These are phyloP conservation scores for Melampsora larici-populina DNA, from an alignment of 1,284 basidiomycete species.

Conservation along the genomic window DNA sequence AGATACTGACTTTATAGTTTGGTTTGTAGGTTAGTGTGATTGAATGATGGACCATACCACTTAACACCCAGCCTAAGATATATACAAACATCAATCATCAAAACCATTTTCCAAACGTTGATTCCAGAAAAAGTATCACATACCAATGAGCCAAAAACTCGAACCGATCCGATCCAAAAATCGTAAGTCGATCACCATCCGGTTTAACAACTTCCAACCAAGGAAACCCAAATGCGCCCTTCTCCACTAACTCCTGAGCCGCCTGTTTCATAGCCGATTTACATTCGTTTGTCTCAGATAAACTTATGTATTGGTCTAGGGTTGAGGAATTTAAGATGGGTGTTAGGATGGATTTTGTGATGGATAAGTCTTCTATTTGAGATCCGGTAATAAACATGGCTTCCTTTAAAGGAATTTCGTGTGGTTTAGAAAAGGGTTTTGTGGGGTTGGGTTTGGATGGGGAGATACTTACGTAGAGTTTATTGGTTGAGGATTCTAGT, in stretches of 20 bases:
- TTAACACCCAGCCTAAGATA: not conserved
- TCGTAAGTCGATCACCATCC: not conserved
- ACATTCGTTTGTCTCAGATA: not conserved
- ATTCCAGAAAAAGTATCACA: not conserved
- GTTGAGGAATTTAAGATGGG: not conserved
- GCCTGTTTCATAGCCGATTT: slow-evolving; percentile 17
- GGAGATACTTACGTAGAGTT: slow-evolving; percentile 13
- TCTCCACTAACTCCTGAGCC: not conserved
- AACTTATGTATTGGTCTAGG: not conserved
- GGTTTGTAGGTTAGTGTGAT: not conserved
- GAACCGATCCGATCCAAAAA: slow-evolving; percentile 41
- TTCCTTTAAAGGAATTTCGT: not conserved
- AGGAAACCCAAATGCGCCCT: slow-evolving; percentile 37
- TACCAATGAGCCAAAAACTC: slow-evolving; percentile 39
- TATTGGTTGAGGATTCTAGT: slow-evolving; percentile 22
- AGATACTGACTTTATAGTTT: not conserved
- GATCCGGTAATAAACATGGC: not conserved
- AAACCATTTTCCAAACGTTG: not conserved
- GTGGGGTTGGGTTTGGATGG: not conserved
- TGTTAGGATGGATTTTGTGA: not conserved
- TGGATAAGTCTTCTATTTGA: not conserved
- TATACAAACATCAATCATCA: too few relatives aligned
- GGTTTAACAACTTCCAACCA: slow-evolving; percentile 19
- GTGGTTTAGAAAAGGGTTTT: not conserved
- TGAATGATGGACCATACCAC: not conserved